A percentile compares a stretch with the other conserved stretches of the same genome.
Conservation (phyloP, 345 rosid species). For the Angophora floribunda region DNA sequence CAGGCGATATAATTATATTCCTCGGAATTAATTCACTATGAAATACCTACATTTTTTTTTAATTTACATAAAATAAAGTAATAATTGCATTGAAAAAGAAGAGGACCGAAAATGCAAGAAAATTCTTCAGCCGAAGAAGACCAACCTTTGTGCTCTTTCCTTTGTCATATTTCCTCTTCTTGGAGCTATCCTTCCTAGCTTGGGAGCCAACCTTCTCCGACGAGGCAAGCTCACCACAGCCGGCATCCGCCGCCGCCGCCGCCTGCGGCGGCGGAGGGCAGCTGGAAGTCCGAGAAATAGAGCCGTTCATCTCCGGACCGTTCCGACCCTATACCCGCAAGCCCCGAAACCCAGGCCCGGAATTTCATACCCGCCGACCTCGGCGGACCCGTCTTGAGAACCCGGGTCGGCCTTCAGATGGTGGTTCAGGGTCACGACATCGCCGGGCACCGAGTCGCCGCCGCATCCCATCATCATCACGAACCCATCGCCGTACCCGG, state of each 20-base stretch:
- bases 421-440: not conserved
- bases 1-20: not conserved
- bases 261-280: not conserved
- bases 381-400: conserved; percentile 18
- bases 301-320: conserved; percentile 10
- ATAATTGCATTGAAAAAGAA: not conserved
- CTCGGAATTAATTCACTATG: not conserved
- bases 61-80: not conserved
- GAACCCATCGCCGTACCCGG: not conserved
- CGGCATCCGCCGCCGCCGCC: not conserved
- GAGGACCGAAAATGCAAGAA: not conserved
- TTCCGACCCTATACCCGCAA: not conserved
- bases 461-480: not conserved
- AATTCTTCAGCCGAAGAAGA: not conserved
- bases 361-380: conserved; percentile 5
- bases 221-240: not conserved
- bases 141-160: conserved; percentile 20
- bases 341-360: conserved; percentile 1
- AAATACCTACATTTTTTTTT: not conserved
- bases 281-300: conserved; percentile 32
- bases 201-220: conserved; percentile 12
- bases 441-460: not conserved
- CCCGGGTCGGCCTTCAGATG: conserved; percentile 36
- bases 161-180: conserved; percentile 53
- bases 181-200: conserved; percentile 30